Evolutionary conservation across 2,329 filamentous ascomycete species (phyloP).

Genomic region (Geoglossum cookeanum): DNA sequence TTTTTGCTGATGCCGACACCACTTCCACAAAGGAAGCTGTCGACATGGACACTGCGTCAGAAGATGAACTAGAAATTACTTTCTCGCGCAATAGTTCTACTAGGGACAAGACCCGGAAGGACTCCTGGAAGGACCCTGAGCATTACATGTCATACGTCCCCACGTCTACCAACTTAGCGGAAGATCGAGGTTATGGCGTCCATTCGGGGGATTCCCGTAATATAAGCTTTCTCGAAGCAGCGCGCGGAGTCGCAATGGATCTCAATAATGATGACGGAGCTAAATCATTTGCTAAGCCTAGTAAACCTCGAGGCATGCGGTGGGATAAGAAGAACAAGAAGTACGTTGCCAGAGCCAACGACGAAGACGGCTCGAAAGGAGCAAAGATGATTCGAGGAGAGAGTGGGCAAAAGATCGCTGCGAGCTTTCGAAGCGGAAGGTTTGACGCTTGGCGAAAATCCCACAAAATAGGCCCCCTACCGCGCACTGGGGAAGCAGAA

Average conservation of each 20-base stretch:
- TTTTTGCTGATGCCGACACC: constrained; percentile 39
- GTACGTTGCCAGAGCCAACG: constrained; percentile 80
- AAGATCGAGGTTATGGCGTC: constrained; percentile 86
- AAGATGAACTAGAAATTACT: constrained; percentile 35
- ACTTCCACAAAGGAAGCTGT: constrained; percentile 21
- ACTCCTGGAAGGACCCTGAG: constrained; percentile 51
- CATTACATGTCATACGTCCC: constrained; percentile 96
- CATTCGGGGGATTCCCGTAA: constrained; percentile 51
- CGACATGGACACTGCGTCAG: constrained; percentile 25
- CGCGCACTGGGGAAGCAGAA: constrained; percentile 69
- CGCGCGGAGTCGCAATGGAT: constrained; percentile 80
- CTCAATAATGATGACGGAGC: constrained; percentile 72
- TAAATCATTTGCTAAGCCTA: constrained; percentile 60
- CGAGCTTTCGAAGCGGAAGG: constrained; percentile 77
- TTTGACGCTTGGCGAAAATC: constrained; percentile 86
- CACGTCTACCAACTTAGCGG: constrained; percentile 56
- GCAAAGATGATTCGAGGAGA: constrained; percentile 67
- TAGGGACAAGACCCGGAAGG: constrained; percentile 10
- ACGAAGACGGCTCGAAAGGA: constrained; percentile 73
- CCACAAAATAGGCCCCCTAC: constrained; percentile 61
- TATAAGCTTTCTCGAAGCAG: constrained; percentile 68
- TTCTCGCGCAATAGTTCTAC: constrained; percentile 21
- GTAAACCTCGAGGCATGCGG: constrained; percentile 54
- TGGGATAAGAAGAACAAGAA: constrained; percentile 97
- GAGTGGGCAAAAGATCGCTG: constrained; percentile 87